Conservation (phyloP, 345 rosid genomes). For the Populus davidiana region DNA sequence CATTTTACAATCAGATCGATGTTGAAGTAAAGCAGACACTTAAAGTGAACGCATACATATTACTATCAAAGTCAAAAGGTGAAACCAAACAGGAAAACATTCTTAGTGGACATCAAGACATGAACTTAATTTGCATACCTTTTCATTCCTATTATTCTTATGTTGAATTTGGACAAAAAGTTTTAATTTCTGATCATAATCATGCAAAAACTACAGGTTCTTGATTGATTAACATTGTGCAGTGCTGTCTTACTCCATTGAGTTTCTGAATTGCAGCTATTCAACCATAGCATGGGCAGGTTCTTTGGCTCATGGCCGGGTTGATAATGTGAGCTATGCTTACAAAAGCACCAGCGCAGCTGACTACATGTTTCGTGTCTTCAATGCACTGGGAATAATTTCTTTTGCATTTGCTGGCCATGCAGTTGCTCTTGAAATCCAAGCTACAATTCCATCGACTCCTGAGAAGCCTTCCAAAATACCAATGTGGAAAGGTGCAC, state of each 20-base stretch:
- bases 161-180: not conserved
- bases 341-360: constrained; percentile 47
- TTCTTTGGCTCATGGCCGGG: constrained; percentile 54
- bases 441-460: constrained; percentile 92
- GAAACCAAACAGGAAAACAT: not conserved
- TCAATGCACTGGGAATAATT: constrained; percentile 80
- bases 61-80: not conserved
- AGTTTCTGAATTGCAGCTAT: constrained; percentile 46
- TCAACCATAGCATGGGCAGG: constrained; percentile 95
- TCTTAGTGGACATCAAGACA: not conserved
- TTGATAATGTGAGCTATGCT: constrained; percentile 58
- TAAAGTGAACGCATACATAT: not conserved
- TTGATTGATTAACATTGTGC: not conserved
- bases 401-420: constrained; percentile 94
- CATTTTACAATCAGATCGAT: too few species aligned
- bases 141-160: not conserved
- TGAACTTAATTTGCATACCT: not conserved
- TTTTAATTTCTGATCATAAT: not conserved
- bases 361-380: constrained; percentile 64
- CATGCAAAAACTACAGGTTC: not conserved
- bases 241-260: too few species aligned
- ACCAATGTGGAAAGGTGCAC: constrained; percentile 91
- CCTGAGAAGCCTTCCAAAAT: constrained; percentile 75
- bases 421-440: constrained; percentile 87
- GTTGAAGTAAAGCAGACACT: not conserved